A percentile compares a stretch with the other conserved stretches of the same genome.
Conservation (phyloP, 73 alveolate species). For the Tetrahymena borealis region DNA sequence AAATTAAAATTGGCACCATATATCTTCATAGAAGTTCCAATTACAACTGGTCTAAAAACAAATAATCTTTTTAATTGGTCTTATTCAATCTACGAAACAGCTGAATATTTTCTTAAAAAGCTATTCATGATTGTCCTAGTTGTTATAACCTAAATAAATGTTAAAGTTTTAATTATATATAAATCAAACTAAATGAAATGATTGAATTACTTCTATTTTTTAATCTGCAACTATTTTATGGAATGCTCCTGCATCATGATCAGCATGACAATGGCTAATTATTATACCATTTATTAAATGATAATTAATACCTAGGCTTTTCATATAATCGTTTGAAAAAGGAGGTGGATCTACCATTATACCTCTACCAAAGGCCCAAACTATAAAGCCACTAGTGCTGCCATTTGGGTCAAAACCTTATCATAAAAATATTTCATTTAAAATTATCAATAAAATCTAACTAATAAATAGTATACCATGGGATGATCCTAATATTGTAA, state of each 20-base stretch:
- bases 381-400: slow-evolving; percentile 9
- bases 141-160: neutral
- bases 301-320: slow-evolving; percentile 12
- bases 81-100: neutral
- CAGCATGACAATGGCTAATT: slow-evolving; percentile 31
- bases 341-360: slow-evolving; percentile 43
- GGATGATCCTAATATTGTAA: slow-evolving; percentile 23
- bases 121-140: slow-evolving; percentile 19
- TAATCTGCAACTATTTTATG: slow-evolving; percentile 13
- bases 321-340: neutral
- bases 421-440: neutral
- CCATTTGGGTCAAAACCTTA: slow-evolving; percentile 43
- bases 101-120: slow-evolving; percentile 29
- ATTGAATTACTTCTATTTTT: neutral
- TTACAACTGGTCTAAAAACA: slow-evolving; percentile 9
- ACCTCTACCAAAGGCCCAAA: slow-evolving; percentile 35
- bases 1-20: slow-evolving; percentile 27
- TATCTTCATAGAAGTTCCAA: slow-evolving; percentile 20
- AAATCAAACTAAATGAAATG: neutral
- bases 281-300: slow-evolving; percentile 6
- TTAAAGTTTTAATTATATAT: neutral
- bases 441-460: neutral
- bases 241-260: slow-evolving; percentile 45
- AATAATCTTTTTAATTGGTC: slow-evolving; percentile 14
- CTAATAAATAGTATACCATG: neutral